These are phyloP conservation scores for Leccinum griseonigrum DNA, from an alignment of 1,284 basidiomycete genomes.

Conservation along the genomic window DNA sequence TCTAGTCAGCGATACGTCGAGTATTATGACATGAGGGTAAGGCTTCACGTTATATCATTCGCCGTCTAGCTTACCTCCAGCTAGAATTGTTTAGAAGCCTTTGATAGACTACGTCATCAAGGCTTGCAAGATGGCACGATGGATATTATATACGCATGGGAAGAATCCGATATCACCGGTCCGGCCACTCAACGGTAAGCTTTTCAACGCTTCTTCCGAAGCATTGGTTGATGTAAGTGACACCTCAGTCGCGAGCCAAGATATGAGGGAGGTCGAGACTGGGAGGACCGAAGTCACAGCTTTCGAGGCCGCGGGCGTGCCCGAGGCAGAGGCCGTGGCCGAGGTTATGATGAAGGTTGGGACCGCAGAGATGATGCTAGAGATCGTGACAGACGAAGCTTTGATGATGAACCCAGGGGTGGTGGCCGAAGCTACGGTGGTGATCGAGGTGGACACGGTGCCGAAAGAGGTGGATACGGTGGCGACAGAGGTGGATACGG, in stretches of 20 bases:
- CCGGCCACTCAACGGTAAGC: constrained; percentile 37
- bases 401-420: constrained; percentile 44
- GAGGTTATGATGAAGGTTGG: constrained; percentile 41
- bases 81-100: constrained; percentile 75
- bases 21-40: constrained; percentile 82
- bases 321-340: constrained; percentile 38
- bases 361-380: constrained; percentile 44
- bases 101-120: constrained; percentile 76
- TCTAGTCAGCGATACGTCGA: constrained; percentile 81
- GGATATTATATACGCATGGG: constrained; percentile 89
- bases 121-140: constrained; percentile 83
- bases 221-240: constrained; percentile 8
- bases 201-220: neutral
- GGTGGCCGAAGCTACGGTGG: constrained; percentile 36
- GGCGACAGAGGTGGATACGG: constrained; percentile 29
- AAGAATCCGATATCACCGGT: constrained; percentile 46
- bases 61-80: constrained; percentile 15
- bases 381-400: constrained; percentile 47
- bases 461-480: too few relatives aligned
- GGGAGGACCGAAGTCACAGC: constrained; percentile 44
- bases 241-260: constrained; percentile 27
- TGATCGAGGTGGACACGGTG: constrained; percentile 8
- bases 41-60: constrained; percentile 18
- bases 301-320: constrained; percentile 42
- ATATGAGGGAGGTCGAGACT: constrained; percentile 41